Percentiles rank a stretch among this genome's conserved stretches.
Conservation (phyloP, 2,329 filamentous ascomycete genomes). For the Hypoxylon sp. region DNA sequence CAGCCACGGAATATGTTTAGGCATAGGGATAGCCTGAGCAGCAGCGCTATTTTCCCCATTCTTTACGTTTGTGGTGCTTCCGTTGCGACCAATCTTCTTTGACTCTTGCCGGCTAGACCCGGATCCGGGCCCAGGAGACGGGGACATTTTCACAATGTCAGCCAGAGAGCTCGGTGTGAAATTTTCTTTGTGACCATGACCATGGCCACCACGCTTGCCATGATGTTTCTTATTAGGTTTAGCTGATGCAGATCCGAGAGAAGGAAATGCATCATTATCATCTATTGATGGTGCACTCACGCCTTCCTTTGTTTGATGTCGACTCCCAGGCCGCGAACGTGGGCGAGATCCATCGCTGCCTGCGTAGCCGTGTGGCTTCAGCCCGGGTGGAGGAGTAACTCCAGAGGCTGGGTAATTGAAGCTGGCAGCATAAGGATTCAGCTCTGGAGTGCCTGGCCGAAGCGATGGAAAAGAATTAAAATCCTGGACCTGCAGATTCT, state of each 20-base stretch:
- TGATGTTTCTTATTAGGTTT: constrained; percentile 93
- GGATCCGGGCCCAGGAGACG: constrained; percentile 81
- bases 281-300: constrained; percentile 83
- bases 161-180: constrained; percentile 82
- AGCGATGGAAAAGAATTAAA: constrained; percentile 87
- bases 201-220: constrained; percentile 88
- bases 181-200: constrained; percentile 77
- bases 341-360: constrained; percentile 74
- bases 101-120: constrained; percentile 69
- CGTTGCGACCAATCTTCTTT: constrained; percentile 72
- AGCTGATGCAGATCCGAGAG: constrained; percentile 79
- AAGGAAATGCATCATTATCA: constrained; percentile 95
- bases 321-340: constrained; percentile 86
- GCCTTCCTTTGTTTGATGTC: constrained; percentile 74
- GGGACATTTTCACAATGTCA: constrained; percentile 95
- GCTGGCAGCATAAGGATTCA: constrained; percentile 65
- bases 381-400: constrained; percentile 76
- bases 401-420: constrained; percentile 67
- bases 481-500: constrained; percentile 84
- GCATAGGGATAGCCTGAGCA: constrained; percentile 85
- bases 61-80: constrained; percentile 73
- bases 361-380: constrained; percentile 69
- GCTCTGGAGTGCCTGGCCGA: constrained; percentile 70
- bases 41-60: constrained; percentile 83
- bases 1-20: constrained; percentile 95